Evolutionary conservation across 2,329 filamentous ascomycete species (phyloP).

Genomic region (Penicillium nordicum): DNA sequence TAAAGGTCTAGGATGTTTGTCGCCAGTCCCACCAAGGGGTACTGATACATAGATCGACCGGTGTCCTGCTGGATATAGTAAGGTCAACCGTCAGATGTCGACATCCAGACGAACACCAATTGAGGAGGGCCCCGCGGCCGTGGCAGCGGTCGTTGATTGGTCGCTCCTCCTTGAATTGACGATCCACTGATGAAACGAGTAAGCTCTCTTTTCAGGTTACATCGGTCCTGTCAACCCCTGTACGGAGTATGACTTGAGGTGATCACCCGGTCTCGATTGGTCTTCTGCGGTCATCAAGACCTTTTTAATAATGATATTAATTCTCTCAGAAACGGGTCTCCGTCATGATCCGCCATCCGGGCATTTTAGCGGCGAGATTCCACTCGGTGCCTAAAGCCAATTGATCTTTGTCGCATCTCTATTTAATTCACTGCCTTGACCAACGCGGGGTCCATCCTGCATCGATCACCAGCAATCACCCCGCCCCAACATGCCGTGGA

Average conservation of each 20-base stretch:
- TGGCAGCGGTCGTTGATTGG: background rate
- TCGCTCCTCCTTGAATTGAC: no score
- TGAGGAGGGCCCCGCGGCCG: no score
- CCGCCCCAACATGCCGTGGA: conserved; percentile 1
- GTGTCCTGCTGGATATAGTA: background rate
- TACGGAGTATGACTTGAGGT: no score
- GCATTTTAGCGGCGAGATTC: background rate
- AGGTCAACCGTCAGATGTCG: background rate
- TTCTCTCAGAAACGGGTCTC: background rate
- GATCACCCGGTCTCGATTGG: background rate
- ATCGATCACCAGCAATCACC: background rate
- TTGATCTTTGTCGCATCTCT: background rate
- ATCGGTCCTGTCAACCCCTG: background rate
- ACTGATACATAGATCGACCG: background rate
- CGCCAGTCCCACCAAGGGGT: background rate
- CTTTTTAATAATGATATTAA: background rate
- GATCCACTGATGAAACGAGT: background rate
- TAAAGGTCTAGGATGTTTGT: background rate
- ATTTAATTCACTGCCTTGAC: background rate
- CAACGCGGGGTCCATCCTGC: background rate
- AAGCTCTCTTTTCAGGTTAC: background rate
- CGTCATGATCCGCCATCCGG: background rate
- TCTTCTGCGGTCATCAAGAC: background rate
- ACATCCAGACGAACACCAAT: no score
- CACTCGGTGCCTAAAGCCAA: background rate